Conservation (phyloP, 1,139 yeast species). For the Saccharomyces hybrid region DNA sequence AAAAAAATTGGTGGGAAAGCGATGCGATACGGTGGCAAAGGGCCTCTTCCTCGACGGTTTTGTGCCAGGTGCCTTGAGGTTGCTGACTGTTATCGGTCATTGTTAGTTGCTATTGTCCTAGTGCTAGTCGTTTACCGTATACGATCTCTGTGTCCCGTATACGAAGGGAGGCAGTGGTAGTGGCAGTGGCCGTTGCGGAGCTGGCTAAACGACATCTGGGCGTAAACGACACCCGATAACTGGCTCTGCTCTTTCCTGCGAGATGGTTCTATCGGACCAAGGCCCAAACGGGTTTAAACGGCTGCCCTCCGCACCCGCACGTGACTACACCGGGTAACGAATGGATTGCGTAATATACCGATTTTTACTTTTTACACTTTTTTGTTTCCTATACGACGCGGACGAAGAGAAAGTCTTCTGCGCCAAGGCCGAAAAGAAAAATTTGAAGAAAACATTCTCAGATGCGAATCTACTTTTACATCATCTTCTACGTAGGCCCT, state of each 20-base stretch:
- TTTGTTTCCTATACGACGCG: background rate
- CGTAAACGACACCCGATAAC: slow-evolving; percentile 1
- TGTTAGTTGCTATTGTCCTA: background rate
- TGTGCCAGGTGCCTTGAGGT: slow-evolving; percentile 1
- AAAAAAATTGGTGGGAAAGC: background rate
- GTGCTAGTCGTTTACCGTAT: background rate
- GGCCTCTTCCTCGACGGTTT: slow-evolving; percentile 1
- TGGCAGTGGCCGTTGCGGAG: background rate
- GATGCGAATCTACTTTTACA: background rate
- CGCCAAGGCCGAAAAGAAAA: background rate
- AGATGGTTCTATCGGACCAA: background rate
- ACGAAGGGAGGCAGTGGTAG: background rate
- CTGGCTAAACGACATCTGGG: background rate
- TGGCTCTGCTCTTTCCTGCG: background rate
- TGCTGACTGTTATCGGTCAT: slow-evolving; percentile 1
- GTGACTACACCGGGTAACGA: background rate
- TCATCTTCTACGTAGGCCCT: background rate
- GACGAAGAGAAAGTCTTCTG: background rate
- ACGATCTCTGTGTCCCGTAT: background rate
- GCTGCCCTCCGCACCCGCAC: background rate
- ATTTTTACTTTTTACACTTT: background rate
- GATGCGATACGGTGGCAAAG: background rate
- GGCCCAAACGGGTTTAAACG: background rate
- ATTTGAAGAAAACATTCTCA: background rate
- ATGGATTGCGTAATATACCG: background rate